Percentiles rank a stretch among this genome's conserved stretches.
Conservation (phyloP, 1,284 basidiomycete species). For the Irpex sp. region DNA sequence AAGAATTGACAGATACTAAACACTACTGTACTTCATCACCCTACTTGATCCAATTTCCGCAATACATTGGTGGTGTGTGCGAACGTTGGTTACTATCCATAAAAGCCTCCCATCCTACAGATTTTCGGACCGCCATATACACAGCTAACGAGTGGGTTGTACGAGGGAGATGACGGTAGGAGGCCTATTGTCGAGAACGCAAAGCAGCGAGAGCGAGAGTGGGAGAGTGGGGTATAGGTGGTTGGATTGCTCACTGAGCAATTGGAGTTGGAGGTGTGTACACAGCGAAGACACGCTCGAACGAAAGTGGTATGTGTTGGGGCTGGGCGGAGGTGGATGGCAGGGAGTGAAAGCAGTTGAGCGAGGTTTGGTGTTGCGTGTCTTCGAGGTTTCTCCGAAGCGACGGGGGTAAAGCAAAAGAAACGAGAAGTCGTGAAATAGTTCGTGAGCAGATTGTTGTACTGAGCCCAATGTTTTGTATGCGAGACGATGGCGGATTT, state of each 20-base stretch:
- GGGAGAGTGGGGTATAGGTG: background rate
- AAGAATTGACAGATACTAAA: background rate
- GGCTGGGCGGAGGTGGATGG: background rate
- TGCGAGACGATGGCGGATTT: conserved; percentile 4
- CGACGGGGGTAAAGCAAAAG: background rate
- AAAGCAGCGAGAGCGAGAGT: background rate
- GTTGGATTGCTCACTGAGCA: conserved; percentile 5
- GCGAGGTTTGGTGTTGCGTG: conserved; percentile 5
- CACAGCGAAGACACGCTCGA: conserved; percentile 1
- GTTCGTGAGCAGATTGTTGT: conserved; percentile 6
- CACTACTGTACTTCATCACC: background rate
- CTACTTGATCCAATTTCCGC: background rate
- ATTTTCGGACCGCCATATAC: background rate
- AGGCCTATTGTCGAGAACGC: background rate
- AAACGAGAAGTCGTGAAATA: conserved; percentile 9
- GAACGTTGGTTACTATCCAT: background rate
- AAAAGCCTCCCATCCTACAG: background rate
- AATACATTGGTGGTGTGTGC: background rate
- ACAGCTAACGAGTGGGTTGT: background rate
- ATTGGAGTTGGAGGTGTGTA: background rate
- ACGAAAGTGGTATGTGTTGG: background rate
- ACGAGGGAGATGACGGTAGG: background rate
- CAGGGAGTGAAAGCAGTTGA: conserved; percentile 15
- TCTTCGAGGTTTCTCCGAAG: conserved; percentile 10
- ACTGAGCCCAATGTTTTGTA: conserved; percentile 3